Evolutionary conservation across 139 green algal species (phyloP).

Genomic region (Volvox reticuliferus): DNA sequence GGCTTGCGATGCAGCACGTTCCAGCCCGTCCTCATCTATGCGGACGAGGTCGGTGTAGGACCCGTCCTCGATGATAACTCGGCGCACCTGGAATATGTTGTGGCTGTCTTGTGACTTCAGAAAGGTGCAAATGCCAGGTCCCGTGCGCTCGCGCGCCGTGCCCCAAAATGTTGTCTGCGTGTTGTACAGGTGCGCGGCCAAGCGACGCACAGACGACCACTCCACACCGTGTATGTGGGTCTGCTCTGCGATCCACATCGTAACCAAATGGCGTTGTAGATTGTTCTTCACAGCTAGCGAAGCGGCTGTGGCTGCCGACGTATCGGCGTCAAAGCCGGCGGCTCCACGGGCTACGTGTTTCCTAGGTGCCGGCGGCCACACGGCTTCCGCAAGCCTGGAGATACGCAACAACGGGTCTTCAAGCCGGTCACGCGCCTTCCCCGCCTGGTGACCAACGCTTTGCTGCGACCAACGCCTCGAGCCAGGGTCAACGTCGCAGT

Average conservation of each 20-base stretch:
- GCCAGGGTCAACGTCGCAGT: not conserved
- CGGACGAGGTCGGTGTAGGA: not conserved
- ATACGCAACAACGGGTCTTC: not conserved
- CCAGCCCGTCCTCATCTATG: not conserved
- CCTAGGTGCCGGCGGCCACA: not conserved
- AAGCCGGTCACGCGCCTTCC: not conserved
- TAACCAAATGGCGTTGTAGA: not conserved
- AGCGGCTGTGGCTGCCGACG: not conserved
- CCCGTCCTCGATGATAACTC: not conserved
- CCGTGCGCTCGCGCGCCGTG: not conserved
- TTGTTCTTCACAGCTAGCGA: not conserved
- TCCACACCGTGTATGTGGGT: not conserved
- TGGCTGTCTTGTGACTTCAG: not conserved
- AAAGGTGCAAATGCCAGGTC: not conserved
- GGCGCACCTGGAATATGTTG: not conserved
- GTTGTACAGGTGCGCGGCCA: not conserved
- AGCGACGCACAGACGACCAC: not conserved
- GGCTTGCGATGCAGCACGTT: too few species aligned
- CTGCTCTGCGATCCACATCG: slow-evolving; percentile 11
- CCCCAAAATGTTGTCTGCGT: slow-evolving; percentile 3
- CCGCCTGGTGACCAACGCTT: not conserved
- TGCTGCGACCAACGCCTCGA: not conserved
- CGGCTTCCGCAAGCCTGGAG: not conserved
- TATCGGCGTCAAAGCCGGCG: not conserved
- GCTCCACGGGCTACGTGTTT: not conserved